A percentile compares a stretch with the other conserved stretches of the same genome.
These are phyloP conservation scores for Phytophthora cryptogea DNA, from an alignment of 352 stramenopile genomes.

Conservation along the genomic window DNA sequence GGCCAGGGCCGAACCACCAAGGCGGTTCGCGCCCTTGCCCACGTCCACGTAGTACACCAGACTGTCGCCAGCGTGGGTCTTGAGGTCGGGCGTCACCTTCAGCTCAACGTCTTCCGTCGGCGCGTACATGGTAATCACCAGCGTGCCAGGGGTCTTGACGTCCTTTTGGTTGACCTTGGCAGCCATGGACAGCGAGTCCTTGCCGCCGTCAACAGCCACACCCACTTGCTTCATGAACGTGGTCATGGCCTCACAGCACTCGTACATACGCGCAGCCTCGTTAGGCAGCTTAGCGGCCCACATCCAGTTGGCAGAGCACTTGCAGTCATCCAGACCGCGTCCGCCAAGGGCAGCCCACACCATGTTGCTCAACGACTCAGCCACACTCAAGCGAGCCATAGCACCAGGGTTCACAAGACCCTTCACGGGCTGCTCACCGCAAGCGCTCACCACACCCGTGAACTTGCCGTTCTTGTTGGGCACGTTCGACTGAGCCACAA, in stretches of 20 bases:
- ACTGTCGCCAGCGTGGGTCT: slow-evolving; percentile 79
- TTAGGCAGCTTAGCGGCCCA: slow-evolving; percentile 98
- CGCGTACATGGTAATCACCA: slow-evolving; percentile 98
- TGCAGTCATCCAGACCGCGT: slow-evolving; percentile 96
- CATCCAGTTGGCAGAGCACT: slow-evolving; percentile 99
- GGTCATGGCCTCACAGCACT: slow-evolving; percentile 96
- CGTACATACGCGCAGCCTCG: slow-evolving; percentile 99
- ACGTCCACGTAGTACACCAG: slow-evolving; percentile 96
- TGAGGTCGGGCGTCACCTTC: slow-evolving; percentile 98
- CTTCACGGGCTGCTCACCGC: slow-evolving; percentile 98
- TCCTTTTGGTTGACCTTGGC: slow-evolving; percentile 94
- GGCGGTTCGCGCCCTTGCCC: slow-evolving; percentile 85
- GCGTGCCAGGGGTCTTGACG: slow-evolving; percentile 97
- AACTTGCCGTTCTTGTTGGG: slow-evolving; percentile 77
- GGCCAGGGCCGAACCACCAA: slow-evolving; percentile 96
- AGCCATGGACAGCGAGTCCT: slow-evolving; percentile 99
- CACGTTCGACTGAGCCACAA: slow-evolving; percentile 97
- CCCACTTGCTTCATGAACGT: slow-evolving; percentile 95
- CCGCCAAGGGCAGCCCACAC: slow-evolving; percentile 94
- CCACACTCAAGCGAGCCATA: slow-evolving; percentile 97
- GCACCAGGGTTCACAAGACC: slow-evolving; percentile 93
- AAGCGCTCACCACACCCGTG: slow-evolving; percentile 95
- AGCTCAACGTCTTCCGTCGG: slow-evolving; percentile 96
- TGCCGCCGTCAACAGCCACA: slow-evolving; percentile 98
- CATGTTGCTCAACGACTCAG: slow-evolving; percentile 98